These are phyloP conservation scores for Lycium ferocissimum DNA, from an alignment of 257 asterid species.

Conservation along the genomic window DNA sequence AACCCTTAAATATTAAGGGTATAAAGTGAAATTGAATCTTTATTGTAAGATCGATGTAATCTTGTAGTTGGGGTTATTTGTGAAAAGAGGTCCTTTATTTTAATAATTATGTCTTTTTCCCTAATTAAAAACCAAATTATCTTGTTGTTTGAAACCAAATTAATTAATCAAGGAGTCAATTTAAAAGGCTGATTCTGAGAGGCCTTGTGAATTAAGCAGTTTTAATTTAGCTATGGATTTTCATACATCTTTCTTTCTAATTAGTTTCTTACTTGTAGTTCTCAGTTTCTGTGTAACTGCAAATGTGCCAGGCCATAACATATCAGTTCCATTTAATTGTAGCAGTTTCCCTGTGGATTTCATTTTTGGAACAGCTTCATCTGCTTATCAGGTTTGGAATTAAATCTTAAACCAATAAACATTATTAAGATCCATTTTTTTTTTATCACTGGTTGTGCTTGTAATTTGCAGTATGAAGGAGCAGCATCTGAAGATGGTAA, in stretches of 20 bases:
- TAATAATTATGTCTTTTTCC: too few relatives aligned
- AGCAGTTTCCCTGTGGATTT: constrained; percentile 33
- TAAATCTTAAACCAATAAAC: too few relatives aligned
- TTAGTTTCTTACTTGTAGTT: background rate
- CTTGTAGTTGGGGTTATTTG: too few relatives aligned
- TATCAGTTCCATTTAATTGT: constrained; percentile 4
- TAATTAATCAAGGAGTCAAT: background rate
- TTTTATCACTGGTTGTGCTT: background rate
- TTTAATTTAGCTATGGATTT: background rate
- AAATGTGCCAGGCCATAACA: background rate
- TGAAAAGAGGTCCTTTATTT: too few relatives aligned
- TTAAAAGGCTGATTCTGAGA: background rate
- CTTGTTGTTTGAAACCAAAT: background rate
- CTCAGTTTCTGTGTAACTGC: background rate
- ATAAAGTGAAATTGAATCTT: too few relatives aligned
- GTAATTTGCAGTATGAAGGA: constrained; percentile 22
- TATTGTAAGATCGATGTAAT: too few relatives aligned
- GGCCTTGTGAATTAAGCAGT: background rate
- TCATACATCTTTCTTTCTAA: background rate
- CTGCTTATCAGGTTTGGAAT: constrained; percentile 35
- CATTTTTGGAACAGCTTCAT: constrained; percentile 36
- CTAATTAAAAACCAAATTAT: too few relatives aligned
- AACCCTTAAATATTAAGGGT: too few relatives aligned
- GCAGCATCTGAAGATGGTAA: constrained; percentile 35
- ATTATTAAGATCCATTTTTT: too few relatives aligned